Percentiles rank a stretch among this genome's conserved stretches.
Evolutionary conservation across 148 eudicot genomes (phyloP).

Genomic region (Gaultheria prostrata): DNA sequence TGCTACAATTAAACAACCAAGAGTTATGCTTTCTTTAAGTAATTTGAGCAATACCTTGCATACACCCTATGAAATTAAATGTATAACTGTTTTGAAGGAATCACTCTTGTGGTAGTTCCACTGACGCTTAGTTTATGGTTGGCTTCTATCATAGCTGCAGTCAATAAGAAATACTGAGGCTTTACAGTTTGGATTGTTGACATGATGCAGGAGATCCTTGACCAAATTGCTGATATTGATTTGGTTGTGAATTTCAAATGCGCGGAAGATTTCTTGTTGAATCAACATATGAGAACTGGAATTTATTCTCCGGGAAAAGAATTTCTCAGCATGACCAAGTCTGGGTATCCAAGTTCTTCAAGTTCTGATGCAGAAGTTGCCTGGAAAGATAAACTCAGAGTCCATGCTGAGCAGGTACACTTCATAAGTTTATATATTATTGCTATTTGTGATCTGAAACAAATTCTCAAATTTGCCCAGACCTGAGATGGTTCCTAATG

Average conservation of each 20-base stretch:
- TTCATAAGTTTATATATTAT: neutral
- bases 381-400: slow-evolving; percentile 53
- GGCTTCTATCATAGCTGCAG: neutral
- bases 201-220: slow-evolving; percentile 73
- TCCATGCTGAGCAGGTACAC: slow-evolving; percentile 67
- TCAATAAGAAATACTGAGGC: neutral
- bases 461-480: neutral
- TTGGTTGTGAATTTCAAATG: slow-evolving; percentile 81
- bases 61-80: neutral
- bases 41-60: neutral
- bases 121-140: neutral
- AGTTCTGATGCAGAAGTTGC: slow-evolving; percentile 27
- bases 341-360: slow-evolving; percentile 32
- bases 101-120: neutral
- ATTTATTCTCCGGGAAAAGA: slow-evolving; percentile 33
- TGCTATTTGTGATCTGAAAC: neutral
- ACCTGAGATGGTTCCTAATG: neutral
- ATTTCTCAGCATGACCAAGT: slow-evolving; percentile 27
- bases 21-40: neutral
- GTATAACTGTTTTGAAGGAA: neutral
- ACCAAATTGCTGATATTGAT: slow-evolving; percentile 77
- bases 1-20: neutral
- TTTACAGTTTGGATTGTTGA: neutral
- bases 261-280: slow-evolving; percentile 35
- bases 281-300: slow-evolving; percentile 31